phyloP scores from a whole-genome alignment of 495 filamentous ascomycete genomes.

The Letharia columbiana region DNA sequence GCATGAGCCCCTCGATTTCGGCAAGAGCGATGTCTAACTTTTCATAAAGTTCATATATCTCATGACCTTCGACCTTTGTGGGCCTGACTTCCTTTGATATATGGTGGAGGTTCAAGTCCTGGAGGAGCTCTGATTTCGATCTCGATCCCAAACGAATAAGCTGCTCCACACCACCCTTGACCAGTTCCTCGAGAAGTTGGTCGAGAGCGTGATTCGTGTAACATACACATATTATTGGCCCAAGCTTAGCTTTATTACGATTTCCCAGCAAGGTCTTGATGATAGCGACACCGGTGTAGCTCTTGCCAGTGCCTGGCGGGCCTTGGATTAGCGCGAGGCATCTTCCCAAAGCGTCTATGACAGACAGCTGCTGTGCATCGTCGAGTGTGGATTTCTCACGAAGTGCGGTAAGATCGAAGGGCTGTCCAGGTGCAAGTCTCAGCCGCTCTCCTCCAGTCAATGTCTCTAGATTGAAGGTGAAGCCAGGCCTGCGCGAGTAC shows the following conservation, averaged over 20 bases:
- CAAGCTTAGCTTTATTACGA: conserved; percentile 39
- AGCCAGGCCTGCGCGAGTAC: conserved; percentile 44
- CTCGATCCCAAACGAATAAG: conserved; percentile 63
- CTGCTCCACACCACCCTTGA: conserved; percentile 45
- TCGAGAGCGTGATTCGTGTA: conserved; percentile 73
- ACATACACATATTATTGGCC: conserved; percentile 57
- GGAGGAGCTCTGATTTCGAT: conserved; percentile 49
- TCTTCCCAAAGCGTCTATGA: conserved; percentile 48
- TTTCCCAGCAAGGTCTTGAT: conserved; percentile 58
- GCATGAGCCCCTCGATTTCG: conserved; percentile 12
- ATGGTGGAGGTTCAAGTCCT: conserved; percentile 22
- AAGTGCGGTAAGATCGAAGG: conserved; percentile 36
- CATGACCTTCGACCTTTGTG: conserved; percentile 21
- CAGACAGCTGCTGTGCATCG: conserved; percentile 46
- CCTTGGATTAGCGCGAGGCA: conserved; percentile 64
- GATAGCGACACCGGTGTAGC: conserved; percentile 49
- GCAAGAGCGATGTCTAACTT: conserved; percentile 6
- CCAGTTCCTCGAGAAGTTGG: conserved; percentile 58
- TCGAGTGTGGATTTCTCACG: conserved; percentile 45
- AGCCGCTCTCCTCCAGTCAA: conserved; percentile 35
- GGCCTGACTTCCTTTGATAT: conserved; percentile 17
- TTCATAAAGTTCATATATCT: conserved; percentile 11
- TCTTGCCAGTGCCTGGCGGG: conserved; percentile 76
- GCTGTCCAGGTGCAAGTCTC: conserved; percentile 30
- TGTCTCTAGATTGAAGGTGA: conserved; percentile 45